These are phyloP conservation scores for Quercus wislizeni DNA, from an alignment of 306 rosid species.

Conservation along the genomic window DNA sequence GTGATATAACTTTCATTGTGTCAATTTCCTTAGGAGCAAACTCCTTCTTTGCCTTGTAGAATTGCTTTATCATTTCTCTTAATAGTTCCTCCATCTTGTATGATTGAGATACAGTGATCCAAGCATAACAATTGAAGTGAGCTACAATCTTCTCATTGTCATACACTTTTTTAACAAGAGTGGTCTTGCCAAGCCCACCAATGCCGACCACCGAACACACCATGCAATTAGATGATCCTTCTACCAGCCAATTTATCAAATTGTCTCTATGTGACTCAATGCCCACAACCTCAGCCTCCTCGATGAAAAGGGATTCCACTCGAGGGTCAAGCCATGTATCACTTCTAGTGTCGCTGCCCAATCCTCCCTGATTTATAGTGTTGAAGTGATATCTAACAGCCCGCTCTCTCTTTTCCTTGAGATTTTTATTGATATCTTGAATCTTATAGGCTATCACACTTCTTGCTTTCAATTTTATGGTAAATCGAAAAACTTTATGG, in stretches of 20 bases:
- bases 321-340: not conserved
- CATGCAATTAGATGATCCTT: not conserved
- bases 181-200: not conserved
- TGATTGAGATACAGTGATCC: not conserved
- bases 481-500: not conserved
- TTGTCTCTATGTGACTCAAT: not conserved
- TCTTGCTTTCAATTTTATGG: not conserved
- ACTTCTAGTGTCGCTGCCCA: not conserved
- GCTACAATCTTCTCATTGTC: not conserved
- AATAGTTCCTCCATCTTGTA: no score
- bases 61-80: no score
- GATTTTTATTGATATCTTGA: not conserved
- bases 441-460: not conserved
- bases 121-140: not conserved
- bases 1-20: not conserved
- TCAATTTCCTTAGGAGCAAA: not conserved
- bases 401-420: not conserved
- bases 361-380: not conserved
- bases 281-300: not conserved
- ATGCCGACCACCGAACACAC: not conserved
- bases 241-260: not conserved
- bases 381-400: not conserved
- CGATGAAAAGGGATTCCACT: not conserved
- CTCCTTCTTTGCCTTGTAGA: not conserved
- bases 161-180: not conserved